A percentile compares a stretch with the other conserved stretches of the same genome.
Evolutionary conservation across 2,329 filamentous ascomycete species (phyloP).

Genomic region (Trichoderma asperellum): DNA sequence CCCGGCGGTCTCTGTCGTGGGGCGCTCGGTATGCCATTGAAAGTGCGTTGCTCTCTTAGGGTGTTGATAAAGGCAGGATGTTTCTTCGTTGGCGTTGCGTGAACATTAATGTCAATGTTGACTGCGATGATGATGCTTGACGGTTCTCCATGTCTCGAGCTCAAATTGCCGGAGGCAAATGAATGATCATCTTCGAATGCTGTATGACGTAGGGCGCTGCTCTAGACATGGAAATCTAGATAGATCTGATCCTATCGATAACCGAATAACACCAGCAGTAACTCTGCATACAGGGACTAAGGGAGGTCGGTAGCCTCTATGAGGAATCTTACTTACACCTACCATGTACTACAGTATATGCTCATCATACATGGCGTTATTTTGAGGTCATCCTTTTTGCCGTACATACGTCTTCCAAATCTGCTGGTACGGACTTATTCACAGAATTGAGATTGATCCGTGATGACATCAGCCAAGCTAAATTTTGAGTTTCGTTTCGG

Average conservation of each 20-base stretch:
- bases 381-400: not conserved
- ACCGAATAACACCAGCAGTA: not conserved
- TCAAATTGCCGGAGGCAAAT: not conserved
- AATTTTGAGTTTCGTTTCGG: not conserved
- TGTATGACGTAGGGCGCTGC: constrained; percentile 10
- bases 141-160: not conserved
- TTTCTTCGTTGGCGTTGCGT: not conserved
- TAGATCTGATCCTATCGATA: not conserved
- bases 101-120: not conserved
- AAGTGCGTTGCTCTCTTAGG: not conserved
- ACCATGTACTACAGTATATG: not conserved
- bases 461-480: constrained; percentile 1
- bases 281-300: not conserved
- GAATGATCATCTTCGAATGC: not conserved
- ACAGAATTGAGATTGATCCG: not conserved
- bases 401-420: not conserved
- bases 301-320: not conserved
- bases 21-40: constrained; percentile 12
- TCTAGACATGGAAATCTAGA: not conserved
- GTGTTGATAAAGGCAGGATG: not conserved
- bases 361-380: not conserved
- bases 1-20: constrained; percentile 30
- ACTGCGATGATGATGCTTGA: not conserved
- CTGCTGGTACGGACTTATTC: not conserved
- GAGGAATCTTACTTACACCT: not conserved